Percentiles rank a stretch among this genome's conserved stretches.
Evolutionary conservation across 2,329 filamentous ascomycete genomes (phyloP).

Genomic region (Fusarium bactridioides): DNA sequence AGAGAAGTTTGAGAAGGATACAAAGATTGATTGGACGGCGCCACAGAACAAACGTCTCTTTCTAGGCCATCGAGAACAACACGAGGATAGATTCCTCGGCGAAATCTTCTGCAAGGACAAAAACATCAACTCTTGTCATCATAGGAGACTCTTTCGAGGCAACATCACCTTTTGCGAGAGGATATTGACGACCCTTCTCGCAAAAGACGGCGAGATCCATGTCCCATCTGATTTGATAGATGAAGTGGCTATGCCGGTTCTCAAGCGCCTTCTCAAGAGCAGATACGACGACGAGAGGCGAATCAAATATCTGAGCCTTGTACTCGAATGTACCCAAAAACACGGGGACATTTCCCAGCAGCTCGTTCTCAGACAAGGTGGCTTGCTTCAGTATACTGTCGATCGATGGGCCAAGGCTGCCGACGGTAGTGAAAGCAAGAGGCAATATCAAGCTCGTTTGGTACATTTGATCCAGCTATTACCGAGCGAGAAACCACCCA

Average conservation of each 20-base stretch:
- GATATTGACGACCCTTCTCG: conserved; percentile 19
- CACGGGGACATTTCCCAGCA: not conserved
- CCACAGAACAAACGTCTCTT: conserved; percentile 22
- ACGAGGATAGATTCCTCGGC: conserved; percentile 24
- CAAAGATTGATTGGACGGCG: conserved; percentile 14
- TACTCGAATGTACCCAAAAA: conserved; percentile 13
- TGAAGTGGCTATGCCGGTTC: conserved; percentile 29
- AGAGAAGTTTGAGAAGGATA: conserved; percentile 29
- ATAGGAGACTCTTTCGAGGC: conserved; percentile 21
- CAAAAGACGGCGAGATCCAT: not conserved
- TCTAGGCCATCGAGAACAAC: conserved; percentile 21
- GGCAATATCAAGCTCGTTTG: not conserved
- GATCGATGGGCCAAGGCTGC: conserved; percentile 21
- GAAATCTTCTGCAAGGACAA: conserved; percentile 21
- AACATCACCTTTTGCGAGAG: conserved; percentile 21
- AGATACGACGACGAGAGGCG: conserved; percentile 11
- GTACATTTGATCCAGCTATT: conserved; percentile 10
- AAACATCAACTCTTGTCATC: not conserved
- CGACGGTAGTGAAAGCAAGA: not conserved
- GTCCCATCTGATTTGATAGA: conserved; percentile 31
- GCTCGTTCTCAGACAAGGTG: not conserved
- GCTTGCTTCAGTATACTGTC: conserved; percentile 18
- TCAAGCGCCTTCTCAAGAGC: conserved; percentile 30
- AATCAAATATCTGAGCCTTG: conserved; percentile 22
- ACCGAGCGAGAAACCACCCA: not conserved